phyloP scores from a whole-genome alignment of 345 rosid genomes.

The Populus ilicifolia region DNA sequence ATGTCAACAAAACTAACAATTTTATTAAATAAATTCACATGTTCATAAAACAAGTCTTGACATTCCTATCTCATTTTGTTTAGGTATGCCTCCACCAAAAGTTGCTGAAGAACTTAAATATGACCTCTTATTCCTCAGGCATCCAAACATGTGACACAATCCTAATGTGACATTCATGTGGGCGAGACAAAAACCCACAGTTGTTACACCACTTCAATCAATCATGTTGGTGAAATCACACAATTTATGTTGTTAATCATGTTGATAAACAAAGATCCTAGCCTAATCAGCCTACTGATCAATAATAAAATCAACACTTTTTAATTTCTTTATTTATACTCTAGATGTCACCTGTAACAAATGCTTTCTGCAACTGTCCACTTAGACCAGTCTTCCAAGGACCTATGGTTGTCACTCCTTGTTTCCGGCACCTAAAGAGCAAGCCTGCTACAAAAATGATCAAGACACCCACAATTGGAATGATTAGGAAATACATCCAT shows the following conservation, averaged over 20 bases:
- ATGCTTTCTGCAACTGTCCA: slow-evolving; percentile 92
- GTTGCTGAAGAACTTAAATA: not conserved
- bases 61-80: not conserved
- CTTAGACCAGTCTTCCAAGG: slow-evolving; percentile 98
- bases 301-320: not conserved
- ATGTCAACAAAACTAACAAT: not conserved
- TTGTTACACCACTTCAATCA: not conserved
- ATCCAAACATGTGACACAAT: not conserved
- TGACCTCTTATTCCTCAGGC: not conserved
- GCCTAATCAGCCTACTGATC: not conserved
- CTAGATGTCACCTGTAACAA: slow-evolving; percentile 58
- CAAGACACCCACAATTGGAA: slow-evolving; percentile 36
- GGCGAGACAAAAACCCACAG: not conserved
- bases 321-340: not conserved
- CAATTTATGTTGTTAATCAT: not conserved
- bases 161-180: not conserved
- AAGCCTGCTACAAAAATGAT: slow-evolving; percentile 30
- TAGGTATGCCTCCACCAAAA: not conserved
- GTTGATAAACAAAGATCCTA: not conserved
- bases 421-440: slow-evolving; percentile 41
- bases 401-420: slow-evolving; percentile 52
- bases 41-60: not conserved
- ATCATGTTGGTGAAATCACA: not conserved
- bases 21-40: not conserved
- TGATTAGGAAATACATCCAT: slow-evolving; percentile 51